A percentile compares a stretch with the other conserved stretches of the same genome.
These are phyloP conservation scores for Pseudonitzschia multistriata DNA, from an alignment of 108 stramenopile species.

Conservation along the genomic window DNA sequence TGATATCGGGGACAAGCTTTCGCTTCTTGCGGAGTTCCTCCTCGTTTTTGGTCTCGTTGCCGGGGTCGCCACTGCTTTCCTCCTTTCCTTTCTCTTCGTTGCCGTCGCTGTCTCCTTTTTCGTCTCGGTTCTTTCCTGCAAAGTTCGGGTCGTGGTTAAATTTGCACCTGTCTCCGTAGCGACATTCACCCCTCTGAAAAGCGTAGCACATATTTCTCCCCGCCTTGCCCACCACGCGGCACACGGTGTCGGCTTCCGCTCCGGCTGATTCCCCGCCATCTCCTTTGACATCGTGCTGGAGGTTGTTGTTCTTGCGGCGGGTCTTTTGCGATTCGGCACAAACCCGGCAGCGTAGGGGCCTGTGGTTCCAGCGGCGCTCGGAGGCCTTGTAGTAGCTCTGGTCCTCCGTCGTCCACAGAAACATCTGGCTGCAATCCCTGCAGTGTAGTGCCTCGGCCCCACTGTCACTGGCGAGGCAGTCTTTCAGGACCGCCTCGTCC, in stretches of 20 bases:
- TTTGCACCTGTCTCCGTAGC: slow-evolving; percentile 10
- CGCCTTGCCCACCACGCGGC: background rate
- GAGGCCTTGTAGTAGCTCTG: slow-evolving; percentile 1
- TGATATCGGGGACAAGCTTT: background rate
- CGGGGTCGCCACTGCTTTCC: background rate
- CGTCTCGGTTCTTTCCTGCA: background rate
- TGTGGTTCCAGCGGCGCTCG: background rate
- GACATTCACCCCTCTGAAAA: background rate
- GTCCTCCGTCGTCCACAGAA: slow-evolving; percentile 6
- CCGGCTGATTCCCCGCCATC: background rate
- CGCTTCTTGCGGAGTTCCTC: background rate
- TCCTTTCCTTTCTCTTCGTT: background rate
- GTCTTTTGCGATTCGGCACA: slow-evolving; percentile 7
- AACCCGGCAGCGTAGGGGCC: background rate
- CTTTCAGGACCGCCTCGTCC: slow-evolving; percentile 17
- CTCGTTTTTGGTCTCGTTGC: background rate
- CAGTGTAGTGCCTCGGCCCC: slow-evolving; percentile 26
- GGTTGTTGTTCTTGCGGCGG: background rate
- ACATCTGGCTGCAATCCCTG: slow-evolving; percentile 27
- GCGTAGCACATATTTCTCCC: slow-evolving; percentile 14
- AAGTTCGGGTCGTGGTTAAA: slow-evolving; percentile 5
- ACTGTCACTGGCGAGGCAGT: background rate
- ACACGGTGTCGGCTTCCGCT: background rate
- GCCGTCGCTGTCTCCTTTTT: background rate
- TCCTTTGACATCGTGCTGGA: background rate